Evolutionary conservation across 352 stramenopile genomes (phyloP).

Genomic region (Phytophthora citrophthora): DNA sequence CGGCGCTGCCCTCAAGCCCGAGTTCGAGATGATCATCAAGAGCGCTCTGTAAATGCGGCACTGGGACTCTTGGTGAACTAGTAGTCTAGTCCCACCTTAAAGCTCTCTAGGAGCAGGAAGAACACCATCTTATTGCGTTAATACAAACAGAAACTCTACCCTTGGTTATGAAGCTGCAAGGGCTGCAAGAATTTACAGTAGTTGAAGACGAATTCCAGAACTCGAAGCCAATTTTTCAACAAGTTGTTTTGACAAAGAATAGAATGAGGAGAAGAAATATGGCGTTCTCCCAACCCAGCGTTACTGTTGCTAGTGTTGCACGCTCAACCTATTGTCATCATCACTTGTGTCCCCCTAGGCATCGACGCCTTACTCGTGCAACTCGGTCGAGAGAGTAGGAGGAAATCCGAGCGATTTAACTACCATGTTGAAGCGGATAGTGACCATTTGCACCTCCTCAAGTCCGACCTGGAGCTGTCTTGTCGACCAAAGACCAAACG

Average conservation of each 20-base stretch:
- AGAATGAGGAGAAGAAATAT: background rate
- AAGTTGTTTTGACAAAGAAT: no score
- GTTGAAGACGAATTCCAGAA: no score
- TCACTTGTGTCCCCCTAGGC: slow-evolving; percentile 7
- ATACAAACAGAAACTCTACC: slow-evolving; percentile 7
- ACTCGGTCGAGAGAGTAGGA: slow-evolving; percentile 8
- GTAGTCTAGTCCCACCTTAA: background rate
- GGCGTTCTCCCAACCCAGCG: slow-evolving; percentile 3
- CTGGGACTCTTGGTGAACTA: slow-evolving; percentile 2
- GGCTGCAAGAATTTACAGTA: no score
- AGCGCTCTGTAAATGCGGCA: slow-evolving; percentile 41
- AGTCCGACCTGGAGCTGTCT: background rate
- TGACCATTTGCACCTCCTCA: slow-evolving; percentile 3
- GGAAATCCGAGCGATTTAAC: slow-evolving; percentile 16
- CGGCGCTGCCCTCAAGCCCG: slow-evolving; percentile 87
- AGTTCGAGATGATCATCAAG: slow-evolving; percentile 89
- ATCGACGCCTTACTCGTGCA: slow-evolving; percentile 1
- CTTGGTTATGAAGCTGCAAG: no score
- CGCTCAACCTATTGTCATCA: background rate
- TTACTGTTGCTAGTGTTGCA: slow-evolving; percentile 9
- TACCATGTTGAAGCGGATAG: slow-evolving; percentile 27
- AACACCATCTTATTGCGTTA: slow-evolving; percentile 13
- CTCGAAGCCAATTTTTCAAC: no score
- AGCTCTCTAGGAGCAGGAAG: slow-evolving; percentile 2
- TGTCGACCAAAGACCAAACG: background rate